phyloP scores from a whole-genome alignment of 257 asterid genomes.

The Scutellaria minor region DNA sequence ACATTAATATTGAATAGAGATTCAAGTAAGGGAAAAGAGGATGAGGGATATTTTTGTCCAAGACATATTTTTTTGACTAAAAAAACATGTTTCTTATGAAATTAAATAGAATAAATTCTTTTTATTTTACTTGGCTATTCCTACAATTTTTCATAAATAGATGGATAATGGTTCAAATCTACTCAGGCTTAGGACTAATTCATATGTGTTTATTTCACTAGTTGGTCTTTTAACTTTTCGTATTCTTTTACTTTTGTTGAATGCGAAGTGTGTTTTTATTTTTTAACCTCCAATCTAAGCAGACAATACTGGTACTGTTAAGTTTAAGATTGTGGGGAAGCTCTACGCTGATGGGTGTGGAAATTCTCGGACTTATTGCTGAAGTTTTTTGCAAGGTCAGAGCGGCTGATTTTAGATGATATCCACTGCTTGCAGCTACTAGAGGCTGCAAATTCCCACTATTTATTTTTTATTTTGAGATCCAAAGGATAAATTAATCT shows the following conservation, averaged over 20 bases:
- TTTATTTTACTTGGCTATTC: too few relatives aligned
- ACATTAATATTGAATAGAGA: too few relatives aligned
- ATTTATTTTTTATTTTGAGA: too few relatives aligned
- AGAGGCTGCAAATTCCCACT: conserved; percentile 63
- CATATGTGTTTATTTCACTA: neutral
- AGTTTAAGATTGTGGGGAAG: conserved; percentile 33
- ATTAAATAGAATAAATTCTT: too few relatives aligned
- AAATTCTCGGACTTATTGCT: conserved; percentile 24
- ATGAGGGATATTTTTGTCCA: too few relatives aligned
- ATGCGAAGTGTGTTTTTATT: neutral
- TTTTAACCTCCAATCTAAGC: neutral
- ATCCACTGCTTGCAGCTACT: conserved; percentile 75
- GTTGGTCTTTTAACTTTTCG: neutral
- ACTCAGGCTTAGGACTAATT: neutral
- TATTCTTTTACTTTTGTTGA: neutral
- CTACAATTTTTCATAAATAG: neutral
- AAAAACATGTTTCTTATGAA: too few relatives aligned
- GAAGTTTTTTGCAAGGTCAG: conserved; percentile 33
- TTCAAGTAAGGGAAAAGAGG: too few relatives aligned
- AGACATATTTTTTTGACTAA: too few relatives aligned
- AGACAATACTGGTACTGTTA: neutral
- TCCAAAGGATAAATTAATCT: too few relatives aligned
- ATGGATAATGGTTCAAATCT: neutral
- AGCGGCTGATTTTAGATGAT: conserved; percentile 65
- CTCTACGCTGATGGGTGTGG: conserved; percentile 16